Evolutionary conservation across 2,329 filamentous ascomycete species (phyloP), one percentile per base, ranked within the genome.

Genomic region (Diaporthe velutina): DNA sequence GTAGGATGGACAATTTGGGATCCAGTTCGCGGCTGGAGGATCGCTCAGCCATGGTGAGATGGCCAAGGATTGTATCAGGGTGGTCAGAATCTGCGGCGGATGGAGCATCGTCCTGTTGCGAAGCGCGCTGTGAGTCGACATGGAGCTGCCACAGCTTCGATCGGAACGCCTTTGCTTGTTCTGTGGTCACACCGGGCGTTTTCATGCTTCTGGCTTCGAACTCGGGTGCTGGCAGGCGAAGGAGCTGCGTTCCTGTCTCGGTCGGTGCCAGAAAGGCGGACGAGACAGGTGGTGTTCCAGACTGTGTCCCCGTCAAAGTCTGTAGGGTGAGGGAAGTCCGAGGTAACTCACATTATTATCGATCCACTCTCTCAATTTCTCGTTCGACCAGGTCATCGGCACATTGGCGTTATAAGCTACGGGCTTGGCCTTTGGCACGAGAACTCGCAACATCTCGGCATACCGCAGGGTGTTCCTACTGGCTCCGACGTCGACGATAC

Each of bases 401-500:
- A 57, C 30, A n/a, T 19, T 1, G 28, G 30, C 15, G 7, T 13
- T 57, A 3, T 57, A 57, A 13, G 30, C 28, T 8, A 12, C 19
- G 3, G 30, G 28, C 30, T 57, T 57, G 54, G 54, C 1, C 0
- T 57, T 57, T 7, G 54, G 54, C 1, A 57, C 30, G 4, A 57
- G 30, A 0, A 57, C 54, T 12, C 30, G 54, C 54, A 57, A 3
- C 54, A 57, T 57, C 19, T 57, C 54, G 8, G 54, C 54, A 35
- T 57, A 70, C n/a, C 86, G 81, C 74, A 88, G 78, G 0, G 87
- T 88, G 76, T 89, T 90, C 76, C 85, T 88, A 77, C 82, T 87
- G 0, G 86, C 81, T 1, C 80, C 82, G 0, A 84, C 80, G 73
- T 88, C 87, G 1, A 82, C 79, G 25, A 88, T 80, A 74, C 84